A percentile compares a stretch with the other conserved stretches of the same genome.
Evolutionary conservation across 352 stramenopile species (phyloP).

Genomic region (Phytophthora fragariae): DNA sequence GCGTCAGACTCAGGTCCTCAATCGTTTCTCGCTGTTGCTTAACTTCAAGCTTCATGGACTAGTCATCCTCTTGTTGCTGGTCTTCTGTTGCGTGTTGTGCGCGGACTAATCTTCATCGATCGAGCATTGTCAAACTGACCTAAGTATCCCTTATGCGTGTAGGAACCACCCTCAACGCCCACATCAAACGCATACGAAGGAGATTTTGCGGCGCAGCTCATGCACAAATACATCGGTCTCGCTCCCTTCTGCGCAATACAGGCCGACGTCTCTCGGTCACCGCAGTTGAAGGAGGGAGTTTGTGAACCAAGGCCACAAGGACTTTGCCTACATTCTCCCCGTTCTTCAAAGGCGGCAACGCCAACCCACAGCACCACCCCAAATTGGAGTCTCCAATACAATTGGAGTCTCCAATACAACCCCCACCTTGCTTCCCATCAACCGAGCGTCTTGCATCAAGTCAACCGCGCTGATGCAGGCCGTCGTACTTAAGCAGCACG

Average conservation of each 20-base stretch:
- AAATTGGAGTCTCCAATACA: background rate
- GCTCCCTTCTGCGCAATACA: conserved; percentile 88
- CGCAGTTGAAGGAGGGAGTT: too few relatives aligned
- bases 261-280: conserved; percentile 47
- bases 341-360: conserved; percentile 56
- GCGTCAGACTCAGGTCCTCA: too few relatives aligned
- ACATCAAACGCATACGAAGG: conserved; percentile 85
- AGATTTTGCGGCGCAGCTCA: conserved; percentile 92
- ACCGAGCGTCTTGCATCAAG: background rate
- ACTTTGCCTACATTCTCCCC: conserved; percentile 81
- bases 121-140: background rate
- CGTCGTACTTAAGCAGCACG: background rate
- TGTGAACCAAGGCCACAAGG: conserved; percentile 61
- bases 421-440: background rate
- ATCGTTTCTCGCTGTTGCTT: too few relatives aligned
- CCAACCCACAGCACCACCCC: too few relatives aligned
- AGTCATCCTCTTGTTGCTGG: conserved; percentile 95
- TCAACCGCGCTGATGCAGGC: background rate
- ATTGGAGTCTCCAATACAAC: background rate
- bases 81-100: conserved; percentile 77
- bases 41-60: conserved; percentile 92
- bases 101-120: background rate
- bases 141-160: background rate
- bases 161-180: conserved; percentile 56
- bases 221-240: conserved; percentile 97